Conservation (phyloP, 148 eudicot species). For the Limonium bicolor region DNA sequence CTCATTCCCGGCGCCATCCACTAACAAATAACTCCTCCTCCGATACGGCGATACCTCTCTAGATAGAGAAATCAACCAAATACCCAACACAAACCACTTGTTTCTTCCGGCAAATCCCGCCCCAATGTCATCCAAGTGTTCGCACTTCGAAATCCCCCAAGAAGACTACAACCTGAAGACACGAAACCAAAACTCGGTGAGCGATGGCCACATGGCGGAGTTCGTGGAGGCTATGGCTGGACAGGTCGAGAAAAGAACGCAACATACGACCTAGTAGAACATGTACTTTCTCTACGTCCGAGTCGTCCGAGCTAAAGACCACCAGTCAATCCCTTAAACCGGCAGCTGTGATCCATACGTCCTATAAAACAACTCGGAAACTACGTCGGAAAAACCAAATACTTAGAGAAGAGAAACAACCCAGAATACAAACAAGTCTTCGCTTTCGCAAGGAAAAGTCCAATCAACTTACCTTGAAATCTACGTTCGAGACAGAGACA, state of each 20-base stretch:
- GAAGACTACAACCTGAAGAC: conserved; percentile 53
- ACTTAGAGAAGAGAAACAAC: conserved; percentile 20
- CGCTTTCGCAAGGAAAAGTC: conserved; percentile 28
- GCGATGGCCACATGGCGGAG: conserved; percentile 75
- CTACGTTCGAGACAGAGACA: conserved; percentile 21
- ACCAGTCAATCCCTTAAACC: conserved; percentile 16
- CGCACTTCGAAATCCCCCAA: too few relatives aligned
- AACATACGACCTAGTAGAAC: conserved; percentile 32
- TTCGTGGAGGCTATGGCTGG: conserved; percentile 51
- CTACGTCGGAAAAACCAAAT: conserved; percentile 25
- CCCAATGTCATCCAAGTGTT: too few relatives aligned
- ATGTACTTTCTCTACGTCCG: conserved; percentile 19
- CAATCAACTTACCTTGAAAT: conserved; percentile 30
- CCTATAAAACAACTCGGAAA: conserved; percentile 29
- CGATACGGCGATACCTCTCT: too few relatives aligned
- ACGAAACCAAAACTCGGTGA: conserved; percentile 68
- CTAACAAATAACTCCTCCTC: too few relatives aligned
- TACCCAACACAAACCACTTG: too few relatives aligned
- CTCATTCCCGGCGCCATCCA: too few relatives aligned
- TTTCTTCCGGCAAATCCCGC: too few relatives aligned
- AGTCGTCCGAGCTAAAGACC: conserved; percentile 29
- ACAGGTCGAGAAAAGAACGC: conserved; percentile 20
- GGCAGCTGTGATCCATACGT: conserved; percentile 29
- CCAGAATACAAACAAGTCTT: conserved; percentile 35
- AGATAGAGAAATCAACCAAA: too few relatives aligned